Evolutionary conservation across 202 grass and related monocot species (phyloP), one percentile per base, ranked within the genome.

Genomic region (Sporobolus alterniflorus): DNA sequence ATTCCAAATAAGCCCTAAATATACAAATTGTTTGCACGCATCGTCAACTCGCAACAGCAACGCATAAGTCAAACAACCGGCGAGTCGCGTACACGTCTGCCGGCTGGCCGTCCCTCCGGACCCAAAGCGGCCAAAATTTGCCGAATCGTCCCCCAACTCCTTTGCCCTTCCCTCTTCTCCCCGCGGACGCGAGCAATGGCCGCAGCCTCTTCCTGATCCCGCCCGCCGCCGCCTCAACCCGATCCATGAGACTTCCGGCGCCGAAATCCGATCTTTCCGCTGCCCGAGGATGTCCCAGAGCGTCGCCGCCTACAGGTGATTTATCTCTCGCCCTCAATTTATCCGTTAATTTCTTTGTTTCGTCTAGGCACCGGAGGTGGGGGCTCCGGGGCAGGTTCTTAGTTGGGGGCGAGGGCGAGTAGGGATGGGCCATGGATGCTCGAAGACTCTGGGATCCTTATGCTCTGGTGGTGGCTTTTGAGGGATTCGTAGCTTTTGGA

Each of bases 241-340:
- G 75, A 78, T 82, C 84, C 70, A 93, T 92, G 90, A 89, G 83
- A 86, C 64, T 61, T 52, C 39, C 80, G 47, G 57, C 80, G 67
- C 25, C 43, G 60, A 10, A 82, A 85, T 62, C 75, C 75, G 50
- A 83, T 81, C 85, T 39, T 69, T 69, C 47, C 68, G 64, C 75
- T 64, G 69, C 70, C 68, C 79, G 39, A 94, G 82, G 88, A 94
- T 94, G 91, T 94, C 88, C 91, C 91, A 82, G 74, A 39, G 83
- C 66, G 88, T 88, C 83, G 88, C 86, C 30, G 69, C 81, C 22
- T 94, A 94, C 88, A 94, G 91, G 91, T 94, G 67, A 89, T 43
- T 71, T 8, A 7, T 46, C 5, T 6, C 3, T 1, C 63, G 30
- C 18, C 16, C 59, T 71, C 65, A 34, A 64, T 79, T 41, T 21